Conservation (phyloP, 2,329 filamentous ascomycete genomes). For the Aplosporella prunicola region DNA sequence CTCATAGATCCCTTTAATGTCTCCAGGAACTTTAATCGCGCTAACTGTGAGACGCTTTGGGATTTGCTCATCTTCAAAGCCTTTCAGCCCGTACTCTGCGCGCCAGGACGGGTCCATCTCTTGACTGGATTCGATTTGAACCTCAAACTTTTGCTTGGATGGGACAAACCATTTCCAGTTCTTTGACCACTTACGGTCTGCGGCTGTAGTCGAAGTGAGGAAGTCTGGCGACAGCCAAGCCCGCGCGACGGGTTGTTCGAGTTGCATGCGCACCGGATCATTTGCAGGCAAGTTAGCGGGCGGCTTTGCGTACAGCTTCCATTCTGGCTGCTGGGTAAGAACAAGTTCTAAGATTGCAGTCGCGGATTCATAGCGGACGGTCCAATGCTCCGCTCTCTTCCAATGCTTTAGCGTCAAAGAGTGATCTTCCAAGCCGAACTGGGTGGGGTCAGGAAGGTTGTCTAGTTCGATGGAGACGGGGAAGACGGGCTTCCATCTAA, state of each 20-base stretch:
- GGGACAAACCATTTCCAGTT: slow-evolving; percentile 21
- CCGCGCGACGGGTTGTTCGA: slow-evolving; percentile 22
- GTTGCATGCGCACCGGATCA: slow-evolving; percentile 32
- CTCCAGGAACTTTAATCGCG: slow-evolving; percentile 17
- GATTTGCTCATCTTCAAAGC: slow-evolving; percentile 33
- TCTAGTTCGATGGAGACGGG: slow-evolving; percentile 17
- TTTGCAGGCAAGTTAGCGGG: slow-evolving; percentile 27
- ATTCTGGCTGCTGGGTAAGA: slow-evolving; percentile 30
- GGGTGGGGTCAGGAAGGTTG: slow-evolving; percentile 13
- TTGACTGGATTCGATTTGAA: slow-evolving; percentile 18
- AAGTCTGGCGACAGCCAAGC: slow-evolving; percentile 1
- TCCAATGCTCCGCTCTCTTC: slow-evolving; percentile 31
- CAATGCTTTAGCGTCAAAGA: neutral
- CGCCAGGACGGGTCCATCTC: slow-evolving; percentile 26
- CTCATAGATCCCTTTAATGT: slow-evolving; percentile 43
- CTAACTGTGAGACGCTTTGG: slow-evolving; percentile 36
- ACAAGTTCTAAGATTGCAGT: slow-evolving; percentile 31
- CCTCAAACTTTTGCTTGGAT: neutral
- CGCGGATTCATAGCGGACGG: slow-evolving; percentile 31
- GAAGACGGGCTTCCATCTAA: slow-evolving; percentile 25
- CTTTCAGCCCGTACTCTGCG: slow-evolving; percentile 26
- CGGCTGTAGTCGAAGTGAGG: slow-evolving; percentile 4
- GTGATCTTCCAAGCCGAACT: neutral
- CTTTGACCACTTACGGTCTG: slow-evolving; percentile 12
- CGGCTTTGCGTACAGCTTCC: slow-evolving; percentile 41